Percentiles rank a stretch among this genome's conserved stretches.
Conservation (phyloP, 805 yeast genomes). For the Tetrapisispora fleetii region DNA sequence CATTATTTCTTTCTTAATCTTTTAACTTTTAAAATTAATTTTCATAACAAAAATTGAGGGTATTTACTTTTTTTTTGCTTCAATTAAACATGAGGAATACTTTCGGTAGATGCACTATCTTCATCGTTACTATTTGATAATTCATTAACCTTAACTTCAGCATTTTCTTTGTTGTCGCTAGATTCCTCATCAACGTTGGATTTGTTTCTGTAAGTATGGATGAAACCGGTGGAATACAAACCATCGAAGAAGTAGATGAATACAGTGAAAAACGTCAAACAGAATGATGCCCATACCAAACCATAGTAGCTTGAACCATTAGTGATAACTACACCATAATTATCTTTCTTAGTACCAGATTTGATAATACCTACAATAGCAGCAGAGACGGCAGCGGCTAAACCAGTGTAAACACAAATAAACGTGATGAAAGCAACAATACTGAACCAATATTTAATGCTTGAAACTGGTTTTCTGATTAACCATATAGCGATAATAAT, state of each 20-base stretch:
- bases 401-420: constrained; percentile 19
- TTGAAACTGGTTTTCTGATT: constrained; percentile 2
- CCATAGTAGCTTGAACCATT: constrained; percentile 21
- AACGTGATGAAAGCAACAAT: constrained; percentile 10
- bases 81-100: not conserved
- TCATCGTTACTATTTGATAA: constrained; percentile 3
- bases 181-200: not conserved
- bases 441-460: constrained; percentile 10
- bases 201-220: constrained; percentile 1
- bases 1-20: not conserved
- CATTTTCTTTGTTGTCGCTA: not conserved
- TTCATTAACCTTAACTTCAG: not conserved
- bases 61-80: not conserved
- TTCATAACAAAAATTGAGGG: not conserved
- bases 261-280: constrained; percentile 16
- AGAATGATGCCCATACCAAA: constrained; percentile 25
- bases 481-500: constrained; percentile 9
- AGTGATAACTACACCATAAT: constrained; percentile 20
- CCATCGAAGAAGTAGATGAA: constrained; percentile 6
- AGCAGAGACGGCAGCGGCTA: constrained; percentile 22
- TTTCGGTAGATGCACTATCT: constrained; percentile 1
- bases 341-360: constrained; percentile 24
- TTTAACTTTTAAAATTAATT: not conserved
- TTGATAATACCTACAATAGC: constrained; percentile 25
- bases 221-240: constrained; percentile 1